Evolutionary conservation across 78 protist genomes (phyloP).

Genomic region (Dictyostelium citrinum): DNA sequence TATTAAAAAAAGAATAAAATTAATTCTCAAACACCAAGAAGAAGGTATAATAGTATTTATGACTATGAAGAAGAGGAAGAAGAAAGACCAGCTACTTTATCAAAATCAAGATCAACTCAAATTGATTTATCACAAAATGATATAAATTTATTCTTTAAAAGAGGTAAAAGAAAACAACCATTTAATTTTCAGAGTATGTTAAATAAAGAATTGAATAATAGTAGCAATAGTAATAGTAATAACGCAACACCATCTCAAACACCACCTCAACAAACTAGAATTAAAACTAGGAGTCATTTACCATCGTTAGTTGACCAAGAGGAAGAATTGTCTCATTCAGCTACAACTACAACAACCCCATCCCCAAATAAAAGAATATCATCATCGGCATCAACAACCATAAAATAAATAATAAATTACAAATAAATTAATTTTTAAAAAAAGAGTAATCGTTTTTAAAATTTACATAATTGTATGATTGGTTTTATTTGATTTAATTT

Average conservation of each 20-base stretch:
- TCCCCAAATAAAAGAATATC: background rate
- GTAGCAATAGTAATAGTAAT: background rate
- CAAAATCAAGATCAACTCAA: slow-evolving; percentile 7
- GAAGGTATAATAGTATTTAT: background rate
- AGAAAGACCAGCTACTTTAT: background rate
- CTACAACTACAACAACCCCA: background rate
- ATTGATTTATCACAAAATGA: background rate
- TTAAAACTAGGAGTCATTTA: background rate
- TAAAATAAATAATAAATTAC: too few species aligned
- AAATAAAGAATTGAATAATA: background rate
- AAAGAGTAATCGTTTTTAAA: too few species aligned
- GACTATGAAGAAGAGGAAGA: slow-evolving; percentile 29
- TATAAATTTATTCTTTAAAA: background rate
- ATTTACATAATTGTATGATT: background rate
- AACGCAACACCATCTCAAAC: background rate
- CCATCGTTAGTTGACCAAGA: background rate
- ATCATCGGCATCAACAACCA: background rate
- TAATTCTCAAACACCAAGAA: background rate
- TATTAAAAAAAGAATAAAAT: background rate
- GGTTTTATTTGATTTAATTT: background rate
- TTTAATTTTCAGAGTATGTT: background rate
- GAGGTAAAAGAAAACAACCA: background rate
- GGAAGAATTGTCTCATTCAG: background rate
- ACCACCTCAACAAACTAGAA: background rate
- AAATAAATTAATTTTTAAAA: too few species aligned